These are phyloP conservation scores for Naganishia albida DNA, from an alignment of 1,284 basidiomycete species.

Conservation along the genomic window DNA sequence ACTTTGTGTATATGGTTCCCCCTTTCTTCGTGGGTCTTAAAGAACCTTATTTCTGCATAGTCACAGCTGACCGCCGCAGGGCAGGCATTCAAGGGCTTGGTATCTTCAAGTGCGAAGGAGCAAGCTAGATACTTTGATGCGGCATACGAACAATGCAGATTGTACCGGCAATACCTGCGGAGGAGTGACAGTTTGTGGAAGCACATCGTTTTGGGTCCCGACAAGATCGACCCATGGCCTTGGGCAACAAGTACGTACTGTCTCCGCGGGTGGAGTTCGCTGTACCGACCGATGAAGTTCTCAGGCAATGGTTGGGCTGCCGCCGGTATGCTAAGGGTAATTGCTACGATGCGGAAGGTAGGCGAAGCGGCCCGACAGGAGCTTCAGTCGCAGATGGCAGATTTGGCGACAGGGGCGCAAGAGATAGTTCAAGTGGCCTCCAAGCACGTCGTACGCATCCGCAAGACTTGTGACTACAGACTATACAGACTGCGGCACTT, in stretches of 20 bases:
- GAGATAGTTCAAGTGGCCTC: conserved; percentile 54
- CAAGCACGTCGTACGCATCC: conserved; percentile 2
- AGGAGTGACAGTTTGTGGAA: conserved; percentile 26
- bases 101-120: neutral
- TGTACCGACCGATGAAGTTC: neutral
- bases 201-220: conserved; percentile 28
- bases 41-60: too few species aligned
- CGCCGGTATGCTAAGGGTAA: conserved; percentile 57
- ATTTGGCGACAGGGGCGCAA: conserved; percentile 55
- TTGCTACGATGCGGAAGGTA: conserved; percentile 56
- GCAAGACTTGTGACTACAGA: neutral
- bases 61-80: too few species aligned
- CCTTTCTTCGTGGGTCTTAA: conserved; percentile 16
- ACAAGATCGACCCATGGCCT: conserved; percentile 29
- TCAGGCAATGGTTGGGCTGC: conserved; percentile 59
- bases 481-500: neutral
- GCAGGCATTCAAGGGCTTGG: conserved; percentile 20
- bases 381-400: conserved; percentile 49
- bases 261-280: too few species aligned
- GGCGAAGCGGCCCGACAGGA: conserved; percentile 36
- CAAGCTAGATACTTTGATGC: conserved; percentile 7
- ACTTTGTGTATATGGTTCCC: conserved; percentile 31
- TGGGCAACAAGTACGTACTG: conserved; percentile 24
- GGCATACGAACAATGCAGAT: conserved; percentile 27
- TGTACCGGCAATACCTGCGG: conserved; percentile 20